Conservation (phyloP, 345 rosid genomes). For the Cardamine occulta region DNA sequence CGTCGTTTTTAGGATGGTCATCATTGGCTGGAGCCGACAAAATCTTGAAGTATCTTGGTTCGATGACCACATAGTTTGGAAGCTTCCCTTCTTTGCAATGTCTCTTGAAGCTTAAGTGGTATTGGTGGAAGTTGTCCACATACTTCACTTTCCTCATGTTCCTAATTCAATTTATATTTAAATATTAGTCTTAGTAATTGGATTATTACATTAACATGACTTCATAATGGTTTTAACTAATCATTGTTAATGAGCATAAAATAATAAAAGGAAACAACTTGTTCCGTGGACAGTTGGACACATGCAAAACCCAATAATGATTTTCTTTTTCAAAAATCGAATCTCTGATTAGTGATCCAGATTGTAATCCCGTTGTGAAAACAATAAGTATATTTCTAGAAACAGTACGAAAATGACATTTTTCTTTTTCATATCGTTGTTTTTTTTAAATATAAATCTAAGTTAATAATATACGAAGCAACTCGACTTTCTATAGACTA, state of each 20-base stretch:
- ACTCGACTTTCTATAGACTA: constrained; percentile 1
- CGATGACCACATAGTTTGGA: constrained; percentile 84
- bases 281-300: constrained; percentile 2
- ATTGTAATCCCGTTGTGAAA: too few species aligned
- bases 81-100: constrained; percentile 79
- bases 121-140: constrained; percentile 69
- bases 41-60: constrained; percentile 70
- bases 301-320: constrained; percentile 14
- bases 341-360: neutral
- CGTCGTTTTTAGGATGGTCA: constrained; percentile 84
- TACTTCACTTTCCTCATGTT: constrained; percentile 79
- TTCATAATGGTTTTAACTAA: neutral
- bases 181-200: neutral
- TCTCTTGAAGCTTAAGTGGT: constrained; percentile 64
- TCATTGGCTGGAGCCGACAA: constrained; percentile 68
- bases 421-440: neutral
- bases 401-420: neutral
- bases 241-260: neutral
- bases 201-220: constrained; percentile 3
- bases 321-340: neutral
- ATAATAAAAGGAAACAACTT: neutral
- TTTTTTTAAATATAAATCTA: too few species aligned
- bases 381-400: too few species aligned
- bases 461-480: neutral
- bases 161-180: constrained; percentile 42